Evolutionary conservation across 2,329 filamentous ascomycete species (phyloP), one percentile per base, ranked within the genome.

Genomic region (Ceratocystis huliohia): DNA sequence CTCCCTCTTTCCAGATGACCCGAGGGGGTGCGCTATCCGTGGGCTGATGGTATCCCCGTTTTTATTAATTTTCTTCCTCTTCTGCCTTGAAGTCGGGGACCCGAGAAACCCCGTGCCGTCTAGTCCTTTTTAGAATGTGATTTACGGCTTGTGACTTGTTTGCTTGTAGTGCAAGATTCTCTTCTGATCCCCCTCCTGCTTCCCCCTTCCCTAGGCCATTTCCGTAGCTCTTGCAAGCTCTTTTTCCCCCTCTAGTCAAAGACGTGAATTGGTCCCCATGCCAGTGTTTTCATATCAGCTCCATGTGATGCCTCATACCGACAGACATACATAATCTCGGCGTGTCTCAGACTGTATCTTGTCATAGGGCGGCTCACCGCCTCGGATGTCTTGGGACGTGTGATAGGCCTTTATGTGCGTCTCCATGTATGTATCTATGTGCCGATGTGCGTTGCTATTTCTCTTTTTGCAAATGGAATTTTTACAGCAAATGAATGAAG

Each of bases 311-410:
- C 20, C 25, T 25, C 7, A 53, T 53, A 53, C 48, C 20, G 8
- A 20, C 8, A 53, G 48, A 15, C 48, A 33, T 59, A 59, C 15
- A 59, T 59, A 33, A 59, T 59, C 15, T 59, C 22, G 53, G 53
- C 5, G 28, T 59, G 53, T 59, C 53, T 59, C 53, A 59, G 7
- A n/a, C 13, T 59, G 33, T 25, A 25, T 59, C 15, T 33, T 59
- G 53, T 59, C 53, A 37, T 17, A 59, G 33, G 53, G 53, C 13
- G 28, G 28, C 53, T 59, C 53, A 59, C 53, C 53, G 53, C 53
- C 6, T n/a, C 25, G 37, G 37, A 20, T 59, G 28, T 59, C 17
- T 59, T 33, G 20, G 20, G 10, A 13, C 17, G 10, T 56, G 15
- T 56, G n/a, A 28, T 22, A 28, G 28, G 37, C 37, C 37, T 41